Conservation (phyloP, 2,329 filamentous ascomycete species). For the Nigrospora osmanthi region DNA sequence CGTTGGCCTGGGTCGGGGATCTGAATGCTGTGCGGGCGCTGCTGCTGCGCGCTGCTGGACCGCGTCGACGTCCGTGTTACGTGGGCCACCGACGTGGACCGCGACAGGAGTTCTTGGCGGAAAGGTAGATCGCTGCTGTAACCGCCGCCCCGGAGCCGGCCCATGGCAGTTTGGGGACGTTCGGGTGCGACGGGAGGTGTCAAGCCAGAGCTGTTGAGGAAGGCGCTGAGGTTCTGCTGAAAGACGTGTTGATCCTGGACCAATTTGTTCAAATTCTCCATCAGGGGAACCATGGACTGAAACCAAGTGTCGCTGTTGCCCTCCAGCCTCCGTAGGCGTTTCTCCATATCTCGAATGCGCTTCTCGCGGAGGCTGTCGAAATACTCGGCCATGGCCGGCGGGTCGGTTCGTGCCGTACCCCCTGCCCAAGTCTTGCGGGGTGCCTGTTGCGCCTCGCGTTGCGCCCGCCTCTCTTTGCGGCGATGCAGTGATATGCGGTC, state of each 20-base stretch:
- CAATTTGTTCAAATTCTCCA: conserved; percentile 31
- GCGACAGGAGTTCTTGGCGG: not conserved
- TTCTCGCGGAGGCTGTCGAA: conserved; percentile 33
- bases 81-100: not conserved
- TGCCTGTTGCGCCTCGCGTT: conserved; percentile 13
- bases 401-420: conserved; percentile 14
- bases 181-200: too few species aligned
- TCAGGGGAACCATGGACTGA: conserved; percentile 33
- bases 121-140: not conserved
- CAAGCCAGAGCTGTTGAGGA: not conserved
- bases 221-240: not conserved
- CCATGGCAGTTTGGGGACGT: too few species aligned
- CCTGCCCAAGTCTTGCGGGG: conserved; percentile 13
- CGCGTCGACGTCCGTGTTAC: not conserved
- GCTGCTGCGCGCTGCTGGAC: not conserved
- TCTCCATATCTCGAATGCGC: conserved; percentile 38
- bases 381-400: conserved; percentile 23
- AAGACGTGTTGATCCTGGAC: conserved; percentile 19
- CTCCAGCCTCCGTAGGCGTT: conserved; percentile 36
- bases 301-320: conserved; percentile 37
- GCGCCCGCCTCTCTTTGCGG: conserved; percentile 8
- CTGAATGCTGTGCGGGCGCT: not conserved
- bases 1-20: not conserved
- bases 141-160: too few species aligned
- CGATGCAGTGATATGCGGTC: conserved; percentile 7